phyloP scores from a whole-genome alignment of 2,329 filamentous ascomycete species.

The Colletotrichum sojae region DNA sequence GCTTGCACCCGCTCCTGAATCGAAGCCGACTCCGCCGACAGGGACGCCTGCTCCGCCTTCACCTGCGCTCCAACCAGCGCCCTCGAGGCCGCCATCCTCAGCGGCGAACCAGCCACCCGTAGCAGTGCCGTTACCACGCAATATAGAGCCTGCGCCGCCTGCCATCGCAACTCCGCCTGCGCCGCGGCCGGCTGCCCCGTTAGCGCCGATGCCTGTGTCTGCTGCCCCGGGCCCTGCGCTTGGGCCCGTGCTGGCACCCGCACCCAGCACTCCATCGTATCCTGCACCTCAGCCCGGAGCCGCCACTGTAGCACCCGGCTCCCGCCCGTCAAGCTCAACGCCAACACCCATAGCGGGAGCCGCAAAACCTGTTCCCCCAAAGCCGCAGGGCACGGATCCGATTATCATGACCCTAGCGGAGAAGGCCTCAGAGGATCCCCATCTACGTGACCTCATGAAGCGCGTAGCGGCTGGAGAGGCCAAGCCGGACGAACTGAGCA shows the following conservation, averaged over 20 bases:
- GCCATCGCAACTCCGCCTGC: conserved; percentile 27
- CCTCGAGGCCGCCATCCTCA: conserved; percentile 21
- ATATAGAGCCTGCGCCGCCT: conserved; percentile 11
- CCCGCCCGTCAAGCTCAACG: conserved; percentile 40
- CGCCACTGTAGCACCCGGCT: conserved; percentile 45
- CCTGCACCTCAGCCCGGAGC: conserved; percentile 34
- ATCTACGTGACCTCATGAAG: conserved; percentile 85
- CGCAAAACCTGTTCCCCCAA: conserved; percentile 33
- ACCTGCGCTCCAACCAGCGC: conserved; percentile 23
- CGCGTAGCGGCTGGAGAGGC: conserved; percentile 82
- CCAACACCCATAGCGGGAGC: conserved; percentile 32
- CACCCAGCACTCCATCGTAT: conserved; percentile 41
- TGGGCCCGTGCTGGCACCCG: conserved; percentile 40
- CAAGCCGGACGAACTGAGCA: conserved; percentile 77
- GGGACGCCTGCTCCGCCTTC: conserved; percentile 27
- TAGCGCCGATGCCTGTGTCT: conserved; percentile 41
- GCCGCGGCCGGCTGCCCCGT: conserved; percentile 6
- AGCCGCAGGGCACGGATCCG: conserved; percentile 56
- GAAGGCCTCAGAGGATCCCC: conserved; percentile 79
- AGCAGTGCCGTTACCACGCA: conserved; percentile 6
- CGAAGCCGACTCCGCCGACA: conserved; percentile 43
- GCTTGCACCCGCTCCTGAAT: conserved; percentile 35
- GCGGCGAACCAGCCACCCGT: conserved; percentile 17
- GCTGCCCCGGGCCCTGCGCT: conserved; percentile 33
- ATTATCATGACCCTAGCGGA: conserved; percentile 86